Evolutionary conservation across 257 asterid species (phyloP).

Genomic region (Prunella vulgaris): DNA sequence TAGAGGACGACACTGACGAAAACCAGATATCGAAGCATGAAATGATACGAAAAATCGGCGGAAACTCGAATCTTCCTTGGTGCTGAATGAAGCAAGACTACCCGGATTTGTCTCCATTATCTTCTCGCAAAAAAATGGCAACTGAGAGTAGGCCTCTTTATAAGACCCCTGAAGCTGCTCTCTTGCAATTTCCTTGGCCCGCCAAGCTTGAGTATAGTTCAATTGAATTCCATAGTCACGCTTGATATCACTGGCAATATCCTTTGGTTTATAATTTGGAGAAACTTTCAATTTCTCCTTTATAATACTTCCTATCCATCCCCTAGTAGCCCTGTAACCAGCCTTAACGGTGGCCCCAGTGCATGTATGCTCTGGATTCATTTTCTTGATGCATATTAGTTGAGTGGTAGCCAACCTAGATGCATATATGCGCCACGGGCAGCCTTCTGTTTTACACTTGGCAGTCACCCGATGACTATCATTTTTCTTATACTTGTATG

Average conservation of each 20-base stretch:
- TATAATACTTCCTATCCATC: conserved; percentile 95
- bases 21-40: conserved; percentile 86
- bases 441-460: conserved; percentile 92
- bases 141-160: conserved; percentile 82
- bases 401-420: conserved; percentile 93
- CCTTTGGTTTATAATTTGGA: conserved; percentile 92
- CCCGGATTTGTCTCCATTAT: conserved; percentile 95
- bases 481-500: conserved; percentile 92
- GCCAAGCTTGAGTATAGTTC: conserved; percentile 98
- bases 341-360: conserved; percentile 89
- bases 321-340: conserved; percentile 91
- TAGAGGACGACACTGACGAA: conserved; percentile 90
- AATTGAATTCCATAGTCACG: conserved; percentile 98
- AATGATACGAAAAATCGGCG: conserved; percentile 78
- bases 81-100: conserved; percentile 70
- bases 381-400: conserved; percentile 83
- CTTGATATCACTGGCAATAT: conserved; percentile 83
- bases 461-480: conserved; percentile 98
- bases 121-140: conserved; percentile 81
- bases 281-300: conserved; percentile 85
- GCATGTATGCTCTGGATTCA: conserved; percentile 82
- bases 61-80: conserved; percentile 93
- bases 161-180: conserved; percentile 99
- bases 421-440: conserved; percentile 97
- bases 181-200: conserved; percentile 96